Evolutionary conservation across 306 rosid species (phyloP).

Genomic region (Cucumis hystrix): DNA sequence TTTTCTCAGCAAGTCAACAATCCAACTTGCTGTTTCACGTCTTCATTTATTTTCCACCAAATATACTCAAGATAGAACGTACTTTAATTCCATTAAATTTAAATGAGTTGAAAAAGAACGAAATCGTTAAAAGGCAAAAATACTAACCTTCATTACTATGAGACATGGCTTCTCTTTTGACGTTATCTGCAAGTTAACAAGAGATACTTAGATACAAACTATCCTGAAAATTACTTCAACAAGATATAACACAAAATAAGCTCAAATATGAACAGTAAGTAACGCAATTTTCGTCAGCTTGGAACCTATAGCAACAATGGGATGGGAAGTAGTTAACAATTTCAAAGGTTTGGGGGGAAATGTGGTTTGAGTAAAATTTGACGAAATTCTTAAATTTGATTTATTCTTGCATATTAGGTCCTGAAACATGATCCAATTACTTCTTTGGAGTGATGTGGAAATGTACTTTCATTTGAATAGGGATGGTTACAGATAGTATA

Average conservation of each 20-base stretch:
- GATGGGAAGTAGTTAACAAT: not conserved
- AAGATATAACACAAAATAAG: not conserved
- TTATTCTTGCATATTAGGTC: not conserved
- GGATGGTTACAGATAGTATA: not conserved
- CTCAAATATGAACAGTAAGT: not conserved
- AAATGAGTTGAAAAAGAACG: not conserved
- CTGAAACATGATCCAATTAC: not conserved
- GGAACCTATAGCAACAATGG: not conserved
- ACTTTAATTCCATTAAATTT: not conserved
- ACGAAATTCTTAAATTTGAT: not conserved
- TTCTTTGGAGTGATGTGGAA: not conserved
- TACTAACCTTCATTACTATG: slow-evolving; percentile 55
- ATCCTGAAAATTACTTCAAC: not conserved
- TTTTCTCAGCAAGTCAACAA: not conserved
- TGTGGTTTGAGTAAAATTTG: not conserved
- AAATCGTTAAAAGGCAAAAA: slow-evolving; percentile 1
- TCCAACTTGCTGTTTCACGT: not conserved
- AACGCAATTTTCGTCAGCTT: not conserved
- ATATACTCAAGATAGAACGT: not conserved
- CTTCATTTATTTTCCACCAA: not conserved
- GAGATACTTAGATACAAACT: not conserved
- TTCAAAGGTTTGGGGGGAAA: not conserved
- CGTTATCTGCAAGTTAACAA: slow-evolving; percentile 35
- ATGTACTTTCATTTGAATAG: not conserved
- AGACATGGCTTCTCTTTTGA: slow-evolving; percentile 50